Evolutionary conservation across 148 eudicot species (phyloP).

Genomic region (Oxyria digyna): DNA sequence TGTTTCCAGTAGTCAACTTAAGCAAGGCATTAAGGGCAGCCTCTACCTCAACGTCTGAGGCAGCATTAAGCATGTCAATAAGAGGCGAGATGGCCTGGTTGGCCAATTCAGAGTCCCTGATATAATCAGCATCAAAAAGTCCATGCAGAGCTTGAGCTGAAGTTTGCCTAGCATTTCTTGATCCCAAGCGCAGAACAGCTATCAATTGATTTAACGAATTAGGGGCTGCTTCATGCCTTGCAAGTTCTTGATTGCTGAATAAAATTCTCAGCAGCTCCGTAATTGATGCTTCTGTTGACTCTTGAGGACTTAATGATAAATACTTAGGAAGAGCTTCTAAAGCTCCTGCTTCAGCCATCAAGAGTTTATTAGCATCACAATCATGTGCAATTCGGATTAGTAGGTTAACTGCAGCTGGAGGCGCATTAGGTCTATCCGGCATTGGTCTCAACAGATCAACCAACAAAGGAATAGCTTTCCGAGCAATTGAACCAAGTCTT

Average conservation of each 20-base stretch:
- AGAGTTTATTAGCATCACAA: conserved; percentile 56
- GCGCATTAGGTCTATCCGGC: conserved; percentile 76
- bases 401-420: conserved; percentile 42
- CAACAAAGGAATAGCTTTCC: conserved; percentile 60
- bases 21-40: conserved; percentile 52
- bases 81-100: conserved; percentile 63
- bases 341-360: conserved; percentile 85
- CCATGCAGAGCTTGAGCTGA: conserved; percentile 63
- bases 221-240: conserved; percentile 49
- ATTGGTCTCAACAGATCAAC: conserved; percentile 76
- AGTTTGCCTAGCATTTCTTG: conserved; percentile 57
- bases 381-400: conserved; percentile 54
- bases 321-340: conserved; percentile 72
- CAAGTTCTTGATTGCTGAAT: conserved; percentile 48
- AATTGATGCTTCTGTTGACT: conserved; percentile 47
- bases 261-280: conserved; percentile 57
- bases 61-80: conserved; percentile 53
- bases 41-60: conserved; percentile 43
- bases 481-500: conserved; percentile 50
- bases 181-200: conserved; percentile 75
- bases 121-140: conserved; percentile 47
- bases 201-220: conserved; percentile 55
- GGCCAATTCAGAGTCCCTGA: conserved; percentile 54
- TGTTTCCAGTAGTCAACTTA: conserved; percentile 38
- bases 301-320: conserved; percentile 73